Conservation (phyloP, 2,329 filamentous ascomycete genomes). For the Fusarium camptoceras region DNA sequence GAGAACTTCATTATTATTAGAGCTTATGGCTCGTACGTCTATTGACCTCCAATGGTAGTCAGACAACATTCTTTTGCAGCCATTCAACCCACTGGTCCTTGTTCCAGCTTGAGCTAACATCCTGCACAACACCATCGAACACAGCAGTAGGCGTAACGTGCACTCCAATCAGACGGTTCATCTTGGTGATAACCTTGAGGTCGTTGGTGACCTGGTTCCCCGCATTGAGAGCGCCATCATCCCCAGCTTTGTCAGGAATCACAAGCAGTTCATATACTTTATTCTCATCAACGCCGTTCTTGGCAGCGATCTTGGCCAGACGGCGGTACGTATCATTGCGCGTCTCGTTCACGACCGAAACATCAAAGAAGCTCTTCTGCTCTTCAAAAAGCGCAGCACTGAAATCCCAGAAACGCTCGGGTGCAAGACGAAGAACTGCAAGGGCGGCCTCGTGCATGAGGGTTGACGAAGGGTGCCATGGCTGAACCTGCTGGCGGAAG, state of each 20-base stretch:
- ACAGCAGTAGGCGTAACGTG: constrained; percentile 93
- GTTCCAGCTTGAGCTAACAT: constrained; percentile 83
- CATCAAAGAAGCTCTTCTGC: constrained; percentile 86
- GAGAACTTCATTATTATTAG: constrained; percentile 12
- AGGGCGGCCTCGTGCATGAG: constrained; percentile 85
- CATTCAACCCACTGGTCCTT: constrained; percentile 87
- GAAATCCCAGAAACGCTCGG: constrained; percentile 83
- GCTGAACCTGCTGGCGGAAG: constrained; percentile 92
- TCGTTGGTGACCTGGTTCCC: constrained; percentile 89
- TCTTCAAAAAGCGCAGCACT: constrained; percentile 72
- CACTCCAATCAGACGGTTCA: constrained; percentile 80
- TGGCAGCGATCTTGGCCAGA: constrained; percentile 78
- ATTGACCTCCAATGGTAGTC: constrained; percentile 2
- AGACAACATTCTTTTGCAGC: constrained; percentile 70
- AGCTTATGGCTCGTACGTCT: constrained; percentile 14
- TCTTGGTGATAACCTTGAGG: constrained; percentile 85
- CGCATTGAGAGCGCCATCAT: constrained; percentile 76
- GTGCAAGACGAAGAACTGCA: constrained; percentile 78
- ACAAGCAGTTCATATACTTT: constrained; percentile 75
- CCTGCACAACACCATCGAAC: constrained; percentile 86
- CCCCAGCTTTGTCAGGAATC: constrained; percentile 74
- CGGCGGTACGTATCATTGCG: constrained; percentile 86
- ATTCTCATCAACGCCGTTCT: constrained; percentile 76
- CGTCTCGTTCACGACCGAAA: constrained; percentile 83
- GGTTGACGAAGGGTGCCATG: constrained; percentile 91